Conservation (phyloP, 225 moss, liverwort and hornwort genomes). For the Thuidium tamariscinum region DNA sequence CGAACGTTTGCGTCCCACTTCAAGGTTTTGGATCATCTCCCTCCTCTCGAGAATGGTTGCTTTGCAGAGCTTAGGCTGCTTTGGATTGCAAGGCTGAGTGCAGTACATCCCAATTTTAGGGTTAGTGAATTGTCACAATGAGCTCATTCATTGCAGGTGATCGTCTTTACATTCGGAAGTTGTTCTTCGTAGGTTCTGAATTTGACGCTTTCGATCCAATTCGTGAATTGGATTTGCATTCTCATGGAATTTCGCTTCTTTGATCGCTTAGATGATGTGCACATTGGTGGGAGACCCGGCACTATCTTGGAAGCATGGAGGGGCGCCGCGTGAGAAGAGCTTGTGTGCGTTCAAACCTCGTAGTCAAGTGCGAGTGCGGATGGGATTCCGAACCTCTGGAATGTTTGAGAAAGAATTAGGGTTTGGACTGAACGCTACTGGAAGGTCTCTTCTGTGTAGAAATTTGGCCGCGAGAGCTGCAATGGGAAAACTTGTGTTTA, state of each 20-base stretch:
- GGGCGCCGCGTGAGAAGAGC: neutral
- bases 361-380: neutral
- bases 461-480: conserved; percentile 21
- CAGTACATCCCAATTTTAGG: neutral
- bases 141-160: neutral
- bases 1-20: neutral
- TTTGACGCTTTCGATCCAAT: neutral
- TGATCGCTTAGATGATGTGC: conserved; percentile 17
- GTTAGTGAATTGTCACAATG: neutral
- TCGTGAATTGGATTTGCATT: neutral
- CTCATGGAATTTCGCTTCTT: neutral
- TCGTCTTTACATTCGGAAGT: neutral
- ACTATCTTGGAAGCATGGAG: neutral
- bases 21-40: neutral
- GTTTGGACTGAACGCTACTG: neutral
- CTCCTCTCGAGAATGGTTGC: neutral
- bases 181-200: neutral
- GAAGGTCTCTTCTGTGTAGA: neutral
- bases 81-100: neutral
- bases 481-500: conserved; percentile 9
- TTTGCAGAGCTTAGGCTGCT: neutral
- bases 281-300: conserved; percentile 16
- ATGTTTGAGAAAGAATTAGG: conserved; percentile 11
- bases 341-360: neutral
- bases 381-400: conserved; percentile 7